Conservation (phyloP, 805 yeast genomes). For the Komagataella ulmi region DNA sequence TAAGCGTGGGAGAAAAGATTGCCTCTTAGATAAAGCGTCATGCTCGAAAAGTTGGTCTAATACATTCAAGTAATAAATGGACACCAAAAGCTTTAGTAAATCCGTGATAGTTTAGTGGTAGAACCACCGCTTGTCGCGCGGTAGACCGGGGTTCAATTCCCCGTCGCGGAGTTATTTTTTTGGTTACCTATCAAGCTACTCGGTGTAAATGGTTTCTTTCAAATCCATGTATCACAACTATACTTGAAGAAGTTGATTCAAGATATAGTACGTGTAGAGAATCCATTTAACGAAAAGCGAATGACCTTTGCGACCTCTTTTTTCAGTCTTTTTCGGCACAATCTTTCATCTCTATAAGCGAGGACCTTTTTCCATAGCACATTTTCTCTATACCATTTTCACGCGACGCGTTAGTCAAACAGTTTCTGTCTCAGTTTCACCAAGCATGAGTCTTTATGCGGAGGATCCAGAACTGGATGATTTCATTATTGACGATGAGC, state of each 20-base stretch:
- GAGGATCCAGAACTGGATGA: neutral
- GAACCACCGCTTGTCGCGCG: constrained; percentile 1
- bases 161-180: constrained; percentile 1
- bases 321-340: too few species aligned
- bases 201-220: too few species aligned
- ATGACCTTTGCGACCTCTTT: too few species aligned
- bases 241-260: too few species aligned
- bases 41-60: neutral
- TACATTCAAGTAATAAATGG: too few species aligned
- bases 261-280: too few species aligned
- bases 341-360: too few species aligned
- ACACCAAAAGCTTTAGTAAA: too few species aligned
- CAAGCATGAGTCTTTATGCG: neutral
- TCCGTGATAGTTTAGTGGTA: constrained; percentile 1
- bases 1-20: too few species aligned
- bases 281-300: too few species aligned
- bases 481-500: neutral
- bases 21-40: neutral
- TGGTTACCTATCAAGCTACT: neutral
- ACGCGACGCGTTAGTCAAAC: neutral
- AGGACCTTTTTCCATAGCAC: neutral
- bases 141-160: constrained; percentile 1
- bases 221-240: too few species aligned
- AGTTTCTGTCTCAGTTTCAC: neutral
- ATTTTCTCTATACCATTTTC: neutral